Evolutionary conservation across 371 early-diverging fungal genomes (phyloP).

Genomic region (Fennellomyces sp.): DNA sequence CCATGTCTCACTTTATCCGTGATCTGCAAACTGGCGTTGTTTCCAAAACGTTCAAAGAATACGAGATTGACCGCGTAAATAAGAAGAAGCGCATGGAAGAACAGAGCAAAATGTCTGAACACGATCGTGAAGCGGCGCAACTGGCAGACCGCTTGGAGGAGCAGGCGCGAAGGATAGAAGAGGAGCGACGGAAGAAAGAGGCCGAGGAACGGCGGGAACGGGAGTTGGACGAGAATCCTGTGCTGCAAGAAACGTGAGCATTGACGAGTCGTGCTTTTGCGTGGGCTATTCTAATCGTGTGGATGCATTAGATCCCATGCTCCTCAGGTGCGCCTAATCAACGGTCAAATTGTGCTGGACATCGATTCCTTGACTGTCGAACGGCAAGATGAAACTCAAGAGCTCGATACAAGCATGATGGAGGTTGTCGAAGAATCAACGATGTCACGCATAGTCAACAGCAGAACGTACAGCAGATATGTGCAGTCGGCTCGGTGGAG

Average conservation of each 20-base stretch:
- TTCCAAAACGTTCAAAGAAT: conserved; percentile 49
- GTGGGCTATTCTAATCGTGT: too few species aligned
- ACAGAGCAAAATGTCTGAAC: conserved; percentile 17
- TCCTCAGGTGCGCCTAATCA: conserved; percentile 62
- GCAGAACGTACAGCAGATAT: conserved; percentile 51
- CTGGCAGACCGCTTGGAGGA: conserved; percentile 7
- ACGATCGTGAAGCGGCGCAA: conserved; percentile 6
- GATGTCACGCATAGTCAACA: conserved; percentile 58
- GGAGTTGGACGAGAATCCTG: conserved; percentile 21
- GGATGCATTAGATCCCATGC: conserved; percentile 43
- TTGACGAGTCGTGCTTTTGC: neutral
- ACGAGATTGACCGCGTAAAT: conserved; percentile 29
- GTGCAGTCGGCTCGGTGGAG: conserved; percentile 53
- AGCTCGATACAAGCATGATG: conserved; percentile 38
- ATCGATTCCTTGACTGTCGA: conserved; percentile 57
- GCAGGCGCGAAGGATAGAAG: conserved; percentile 24
- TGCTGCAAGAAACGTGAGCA: conserved; percentile 35
- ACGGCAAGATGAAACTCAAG: conserved; percentile 30
- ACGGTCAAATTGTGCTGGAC: conserved; percentile 72
- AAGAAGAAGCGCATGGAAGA: conserved; percentile 26
- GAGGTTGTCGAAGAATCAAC: conserved; percentile 74
- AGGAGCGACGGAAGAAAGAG: conserved; percentile 10
- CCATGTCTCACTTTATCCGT: conserved; percentile 49
- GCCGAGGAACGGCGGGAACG: conserved; percentile 14
- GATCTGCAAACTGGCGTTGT: conserved; percentile 54